phyloP scores from a whole-genome alignment of 345 rosid genomes.

The Noccaea bulbosa region DNA sequence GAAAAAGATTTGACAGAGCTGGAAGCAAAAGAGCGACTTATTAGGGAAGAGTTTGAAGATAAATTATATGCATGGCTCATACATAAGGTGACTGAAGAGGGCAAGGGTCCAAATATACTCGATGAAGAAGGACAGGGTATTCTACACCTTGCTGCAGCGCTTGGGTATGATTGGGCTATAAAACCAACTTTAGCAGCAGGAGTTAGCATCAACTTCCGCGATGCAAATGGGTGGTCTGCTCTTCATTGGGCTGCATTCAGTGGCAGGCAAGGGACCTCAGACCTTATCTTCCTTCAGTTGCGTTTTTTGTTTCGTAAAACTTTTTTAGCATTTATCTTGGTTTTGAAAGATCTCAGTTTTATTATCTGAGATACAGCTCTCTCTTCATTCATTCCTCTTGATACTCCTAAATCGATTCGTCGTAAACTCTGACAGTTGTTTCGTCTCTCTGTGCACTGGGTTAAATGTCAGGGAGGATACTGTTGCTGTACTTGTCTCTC shows the following conservation, averaged over 20 bases:
- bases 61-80: constrained; percentile 77
- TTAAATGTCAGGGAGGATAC: constrained; percentile 71
- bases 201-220: constrained; percentile 85
- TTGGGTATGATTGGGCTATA: constrained; percentile 90
- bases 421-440: constrained; percentile 15
- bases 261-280: constrained; percentile 70
- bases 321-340: neutral
- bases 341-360: constrained; percentile 16
- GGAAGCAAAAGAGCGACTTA: constrained; percentile 48
- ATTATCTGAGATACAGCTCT: constrained; percentile 13
- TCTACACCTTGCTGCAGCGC: constrained; percentile 80
- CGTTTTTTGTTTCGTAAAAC: neutral
- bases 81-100: constrained; percentile 68
- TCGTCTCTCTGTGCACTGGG: constrained; percentile 21
- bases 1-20: constrained; percentile 33
- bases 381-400: constrained; percentile 4
- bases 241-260: constrained; percentile 94
- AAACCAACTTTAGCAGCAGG: constrained; percentile 73
- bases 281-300: constrained; percentile 23
- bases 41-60: constrained; percentile 64
- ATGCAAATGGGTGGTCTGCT: constrained; percentile 91
- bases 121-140: constrained; percentile 84
- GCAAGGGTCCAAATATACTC: constrained; percentile 71
- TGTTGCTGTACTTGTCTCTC: constrained; percentile 67
- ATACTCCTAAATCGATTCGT: neutral